Base-by-base conservation (phyloP, 306 rosid species). In the Elaeagnus macrophylla region DNA sequence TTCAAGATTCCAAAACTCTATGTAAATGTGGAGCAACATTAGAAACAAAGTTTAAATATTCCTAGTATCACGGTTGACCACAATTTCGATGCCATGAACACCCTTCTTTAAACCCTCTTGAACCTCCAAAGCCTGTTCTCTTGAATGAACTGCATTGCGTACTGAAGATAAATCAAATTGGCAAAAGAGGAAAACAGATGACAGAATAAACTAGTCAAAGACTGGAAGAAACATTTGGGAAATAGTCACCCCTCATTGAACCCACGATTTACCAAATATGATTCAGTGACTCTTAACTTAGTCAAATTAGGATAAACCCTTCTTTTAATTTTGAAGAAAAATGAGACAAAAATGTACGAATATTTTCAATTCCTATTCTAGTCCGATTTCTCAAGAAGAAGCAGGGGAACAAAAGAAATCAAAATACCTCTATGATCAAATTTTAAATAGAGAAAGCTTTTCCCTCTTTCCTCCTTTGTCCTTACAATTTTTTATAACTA, bases 41-140 rank as follows among this genome's bases (percentile, higher is more conserved):
- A 37, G 61, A 57, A n/a, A 54, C 42, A 16, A 19, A 42, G 32
- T 39, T 40, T 9, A 43, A 44, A 50, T 46, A 19, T 79, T 84
- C 99, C 96, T 80, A n/a, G n/a, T 82, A 10, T 78, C 77, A 46
- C 95, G 96, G 40, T 91, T 91, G 69, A 84, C 25, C 37, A 60
- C 50, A 71, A 84, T 93, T 39, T 45, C 52, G 60, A 91, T 52
- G 48, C 83, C 88, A 64, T 59, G 1, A 54, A 53, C 59, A 6
- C 70, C 67, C 14, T 60, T 53, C 84, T 79, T 84, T 35, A 91
- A 35, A 39, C 89, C 84, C 45, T 56, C 68, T 67, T 78, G 80
- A 77, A 82, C 95, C 73, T 56, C 17, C 38, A 10, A 12, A 36
- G 97, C 97, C 61, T 85, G n/a, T 80, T 11, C 35, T 72, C 77